These are phyloP conservation scores for Ormosia emarginata DNA, from an alignment of 306 rosid genomes.

Conservation along the genomic window DNA sequence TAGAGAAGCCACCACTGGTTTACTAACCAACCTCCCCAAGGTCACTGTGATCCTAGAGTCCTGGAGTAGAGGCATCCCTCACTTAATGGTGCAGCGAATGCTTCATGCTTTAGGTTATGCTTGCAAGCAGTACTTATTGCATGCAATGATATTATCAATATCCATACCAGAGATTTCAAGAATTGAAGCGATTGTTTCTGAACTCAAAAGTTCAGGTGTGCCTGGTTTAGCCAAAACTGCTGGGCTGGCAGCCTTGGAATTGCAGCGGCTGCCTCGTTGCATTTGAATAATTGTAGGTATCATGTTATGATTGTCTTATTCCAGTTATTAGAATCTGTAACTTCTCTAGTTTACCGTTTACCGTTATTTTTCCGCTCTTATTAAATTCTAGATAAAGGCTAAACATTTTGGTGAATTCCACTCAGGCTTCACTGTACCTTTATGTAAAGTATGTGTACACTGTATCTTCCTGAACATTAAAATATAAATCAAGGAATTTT, in stretches of 20 bases:
- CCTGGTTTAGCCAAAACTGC: slow-evolving; percentile 64
- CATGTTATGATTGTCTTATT: neutral
- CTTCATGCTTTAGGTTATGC: slow-evolving; percentile 81
- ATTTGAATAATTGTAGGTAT: slow-evolving; percentile 40
- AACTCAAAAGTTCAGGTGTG: slow-evolving; percentile 67
- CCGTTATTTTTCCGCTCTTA: slow-evolving; percentile 32
- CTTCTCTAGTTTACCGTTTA: neutral
- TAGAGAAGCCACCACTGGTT: slow-evolving; percentile 87
- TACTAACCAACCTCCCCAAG: slow-evolving; percentile 81
- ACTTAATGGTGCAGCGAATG: slow-evolving; percentile 59
- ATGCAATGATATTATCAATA: slow-evolving; percentile 87
- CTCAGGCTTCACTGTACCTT: slow-evolving; percentile 33
- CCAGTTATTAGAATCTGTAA: neutral
- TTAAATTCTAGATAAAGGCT: slow-evolving; percentile 11
- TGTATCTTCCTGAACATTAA: slow-evolving; percentile 28
- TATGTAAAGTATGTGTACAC: slow-evolving; percentile 35
- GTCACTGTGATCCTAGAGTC: slow-evolving; percentile 69
- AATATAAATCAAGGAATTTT: neutral
- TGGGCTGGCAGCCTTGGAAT: slow-evolving; percentile 68
- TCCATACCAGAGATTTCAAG: slow-evolving; percentile 73
- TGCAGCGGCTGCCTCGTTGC: slow-evolving; percentile 95
- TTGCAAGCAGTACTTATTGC: slow-evolving; percentile 74
- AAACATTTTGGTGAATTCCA: slow-evolving; percentile 36
- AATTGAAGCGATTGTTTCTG: slow-evolving; percentile 67
- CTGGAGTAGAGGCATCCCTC: slow-evolving; percentile 56